A percentile compares a stretch with the other conserved stretches of the same genome.
These are phyloP conservation scores for Pinus taeda DNA, from an alignment of 75 land plant genomes.

Conservation along the genomic window DNA sequence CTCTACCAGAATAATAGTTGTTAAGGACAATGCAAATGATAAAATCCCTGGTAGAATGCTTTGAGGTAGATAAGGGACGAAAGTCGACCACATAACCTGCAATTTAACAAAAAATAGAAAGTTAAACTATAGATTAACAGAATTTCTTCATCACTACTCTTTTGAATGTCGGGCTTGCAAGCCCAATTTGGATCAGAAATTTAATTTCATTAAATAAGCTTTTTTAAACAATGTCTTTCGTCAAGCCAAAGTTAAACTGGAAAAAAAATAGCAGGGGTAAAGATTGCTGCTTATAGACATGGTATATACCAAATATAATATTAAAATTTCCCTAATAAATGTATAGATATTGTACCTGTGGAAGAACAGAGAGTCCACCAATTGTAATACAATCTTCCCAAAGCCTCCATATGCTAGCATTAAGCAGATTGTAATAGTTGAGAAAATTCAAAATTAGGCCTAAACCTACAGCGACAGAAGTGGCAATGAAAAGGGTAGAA, in stretches of 20 bases:
- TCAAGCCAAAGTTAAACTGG: too few relatives aligned
- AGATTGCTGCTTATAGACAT: background rate
- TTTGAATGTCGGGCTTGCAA: background rate
- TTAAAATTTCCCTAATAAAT: background rate
- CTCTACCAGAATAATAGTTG: slow-evolving; percentile 66
- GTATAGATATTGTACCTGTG: slow-evolving; percentile 41
- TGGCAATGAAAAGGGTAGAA: slow-evolving; percentile 44
- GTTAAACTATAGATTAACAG: background rate
- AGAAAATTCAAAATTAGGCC: slow-evolving; percentile 75
- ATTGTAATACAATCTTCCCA: slow-evolving; percentile 92
- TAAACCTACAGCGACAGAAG: slow-evolving; percentile 53
- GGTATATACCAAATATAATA: background rate
- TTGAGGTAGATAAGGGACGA: slow-evolving; percentile 70
- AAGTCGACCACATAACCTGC: slow-evolving; percentile 99
- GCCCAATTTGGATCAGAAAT: background rate
- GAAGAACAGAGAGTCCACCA: slow-evolving; percentile 84
- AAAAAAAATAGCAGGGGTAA: background rate
- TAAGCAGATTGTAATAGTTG: slow-evolving; percentile 56
- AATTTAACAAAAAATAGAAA: background rate
- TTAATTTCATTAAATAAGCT: background rate
- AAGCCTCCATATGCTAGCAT: slow-evolving; percentile 46
- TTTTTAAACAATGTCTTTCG: too few relatives aligned
- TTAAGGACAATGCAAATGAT: slow-evolving; percentile 38
- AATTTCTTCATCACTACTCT: background rate
- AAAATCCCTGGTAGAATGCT: slow-evolving; percentile 66